Conservation (phyloP, 208 protist species). For the Endotrypanum monterogeii region DNA sequence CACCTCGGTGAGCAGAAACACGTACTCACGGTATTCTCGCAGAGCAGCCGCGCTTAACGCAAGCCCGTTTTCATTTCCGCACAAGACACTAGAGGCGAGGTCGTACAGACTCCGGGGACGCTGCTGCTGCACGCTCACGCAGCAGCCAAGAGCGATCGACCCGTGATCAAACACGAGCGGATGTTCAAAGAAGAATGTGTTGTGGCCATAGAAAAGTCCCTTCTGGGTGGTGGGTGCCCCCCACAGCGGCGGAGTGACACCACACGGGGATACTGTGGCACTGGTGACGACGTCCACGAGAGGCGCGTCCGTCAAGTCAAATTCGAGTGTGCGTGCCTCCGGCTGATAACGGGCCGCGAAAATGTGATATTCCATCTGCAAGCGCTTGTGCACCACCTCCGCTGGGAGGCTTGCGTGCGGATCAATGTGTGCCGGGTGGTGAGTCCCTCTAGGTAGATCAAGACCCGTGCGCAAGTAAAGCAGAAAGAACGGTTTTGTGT, state of each 20-base stretch:
- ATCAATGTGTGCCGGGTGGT: neutral
- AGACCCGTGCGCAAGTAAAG: too few relatives aligned
- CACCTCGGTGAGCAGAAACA: slow-evolving; percentile 3
- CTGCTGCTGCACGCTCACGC: slow-evolving; percentile 19
- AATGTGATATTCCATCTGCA: neutral
- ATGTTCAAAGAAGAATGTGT: slow-evolving; percentile 25
- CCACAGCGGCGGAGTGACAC: slow-evolving; percentile 1
- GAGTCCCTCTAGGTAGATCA: too few relatives aligned
- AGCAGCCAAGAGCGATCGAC: slow-evolving; percentile 2
- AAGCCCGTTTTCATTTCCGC: neutral
- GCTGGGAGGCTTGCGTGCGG: neutral
- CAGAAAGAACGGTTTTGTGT: neutral
- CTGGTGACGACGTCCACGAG: slow-evolving; percentile 21
- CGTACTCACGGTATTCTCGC: neutral
- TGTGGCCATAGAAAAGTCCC: slow-evolving; percentile 32
- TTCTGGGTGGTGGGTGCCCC: neutral
- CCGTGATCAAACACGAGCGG: slow-evolving; percentile 14
- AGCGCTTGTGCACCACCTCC: neutral
- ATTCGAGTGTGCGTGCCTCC: slow-evolving; percentile 16
- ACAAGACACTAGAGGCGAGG: slow-evolving; percentile 1
- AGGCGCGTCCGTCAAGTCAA: slow-evolving; percentile 20
- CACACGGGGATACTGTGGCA: slow-evolving; percentile 4
- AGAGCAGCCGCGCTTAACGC: neutral
- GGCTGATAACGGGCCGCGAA: slow-evolving; percentile 22
- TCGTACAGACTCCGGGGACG: neutral